Base-by-base conservation (phyloP, 768 basidiomycete species). In the Thelephora aurantiotincta region DNA sequence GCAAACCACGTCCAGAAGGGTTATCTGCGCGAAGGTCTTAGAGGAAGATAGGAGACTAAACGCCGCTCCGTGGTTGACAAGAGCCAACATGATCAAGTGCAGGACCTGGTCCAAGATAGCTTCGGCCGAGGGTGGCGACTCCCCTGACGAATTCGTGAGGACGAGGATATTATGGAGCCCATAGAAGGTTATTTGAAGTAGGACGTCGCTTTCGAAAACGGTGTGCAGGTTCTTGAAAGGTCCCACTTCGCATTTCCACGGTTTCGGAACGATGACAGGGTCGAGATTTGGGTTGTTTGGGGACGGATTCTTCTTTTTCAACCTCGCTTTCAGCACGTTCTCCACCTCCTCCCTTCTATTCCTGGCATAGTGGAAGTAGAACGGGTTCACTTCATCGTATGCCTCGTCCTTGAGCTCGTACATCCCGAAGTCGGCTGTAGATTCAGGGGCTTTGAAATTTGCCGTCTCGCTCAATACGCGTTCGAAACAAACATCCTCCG, bases 301-400 rank as follows among this genome's bases (percentile, higher is more conserved):
- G 38, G 72, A 63, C 43, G 78, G 75, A 0, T 71, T 73, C 53
- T 69, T 70, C 68, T 80, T 84, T 69, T 75, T 80, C 45, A 80
- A 55, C 38, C 87, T 71, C 43, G 70, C 73, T 50, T 77, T 72
- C 43, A 93, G 65, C 3, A 85, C 74, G 36, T 70, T 75, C 57
- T 92, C 90, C 20, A 90, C 94, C 59, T 92, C 88, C 56, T 94
- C 89, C 35, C 92, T 75, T 55, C 89, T 82, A 65, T 98, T 98
- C 35, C 93, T 74, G 13, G 88, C 83, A 61, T 96, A 97, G 59
- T 97, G 93, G 58, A 84, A 87, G 68, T 93, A 96, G 66, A 92
- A 96, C 0, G 93, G 92, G 56, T 97, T 86, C 52, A 97, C 84
- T 52, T 96, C 86, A 51, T 80, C 82, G 61, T 78, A 91, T 16